Base-by-base conservation (phyloP, 2,329 filamentous ascomycete species). In the Xylogone sp. region DNA sequence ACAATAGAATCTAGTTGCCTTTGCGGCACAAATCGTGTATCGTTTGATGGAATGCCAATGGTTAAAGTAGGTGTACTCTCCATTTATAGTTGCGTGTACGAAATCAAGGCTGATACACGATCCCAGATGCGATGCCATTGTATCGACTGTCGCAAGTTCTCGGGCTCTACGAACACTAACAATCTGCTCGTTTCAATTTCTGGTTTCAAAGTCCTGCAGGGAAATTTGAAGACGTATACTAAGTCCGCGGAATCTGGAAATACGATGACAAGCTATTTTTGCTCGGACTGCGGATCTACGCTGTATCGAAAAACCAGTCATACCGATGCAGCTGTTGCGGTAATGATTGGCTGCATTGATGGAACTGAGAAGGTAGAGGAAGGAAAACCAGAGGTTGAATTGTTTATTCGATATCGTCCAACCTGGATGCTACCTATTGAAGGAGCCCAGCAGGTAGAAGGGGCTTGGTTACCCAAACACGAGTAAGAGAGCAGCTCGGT, bases 121-220 rank as follows among this genome's bases (percentile, higher is more conserved):
- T 31, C 27, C 8, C 7, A 31, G 27, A 31, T 31, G 27, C 7
- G 27, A 31, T 57, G 55, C 43, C 55, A 57, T 42, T 57, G 55
- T 34, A 29, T 51, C 19, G 44, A 50, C 21, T 57, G 55, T 39
- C 55, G 50, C 42, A 57, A 57, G 45, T 29, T 55, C 20, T 50
- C 46, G 21, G 55, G 55, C 34, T 27, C 45, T 3, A 39, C 53
- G 5, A 48, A 29, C 49, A 51, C 55, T 3, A 51, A 48, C 5
- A 53, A 55, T 43, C 20, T 55, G 34, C 16, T 57, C 27, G 6
- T 57, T n/a, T 50, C 53, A 13, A 21, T 9, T 18, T 7, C 34
- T 6, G 22, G 19, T 5, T 47, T 57, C 46, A 51, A 22, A 31
- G 27, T 31, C 27, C 27, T 31, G 8, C 27, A 31, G 13, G 27